A percentile compares a stretch with the other conserved stretches of the same genome.
These are phyloP conservation scores for Colletotrichum nymphaeae DNA, from an alignment of 2,329 filamentous ascomycete genomes.

Conservation along the genomic window DNA sequence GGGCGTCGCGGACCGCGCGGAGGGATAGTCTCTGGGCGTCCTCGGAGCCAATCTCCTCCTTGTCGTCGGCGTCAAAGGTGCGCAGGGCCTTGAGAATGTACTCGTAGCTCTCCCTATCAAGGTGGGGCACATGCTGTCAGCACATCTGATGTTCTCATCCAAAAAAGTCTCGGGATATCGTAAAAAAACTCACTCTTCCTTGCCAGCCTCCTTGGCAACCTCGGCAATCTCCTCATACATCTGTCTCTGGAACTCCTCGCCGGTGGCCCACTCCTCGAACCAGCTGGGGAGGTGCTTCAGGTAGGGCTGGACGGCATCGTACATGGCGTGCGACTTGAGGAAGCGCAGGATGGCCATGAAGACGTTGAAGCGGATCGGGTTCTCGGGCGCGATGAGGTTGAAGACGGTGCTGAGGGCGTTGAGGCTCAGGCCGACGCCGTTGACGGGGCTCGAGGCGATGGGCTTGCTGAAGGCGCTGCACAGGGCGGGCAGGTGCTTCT, in stretches of 20 bases:
- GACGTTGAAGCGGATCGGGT: slow-evolving; percentile 88
- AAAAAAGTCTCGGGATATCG: not conserved
- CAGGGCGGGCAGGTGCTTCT: slow-evolving; percentile 87
- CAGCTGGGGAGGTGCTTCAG: slow-evolving; percentile 85
- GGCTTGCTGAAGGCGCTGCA: slow-evolving; percentile 92
- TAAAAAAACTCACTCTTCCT: slow-evolving; percentile 72
- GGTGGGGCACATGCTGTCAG: not conserved
- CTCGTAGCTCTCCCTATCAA: slow-evolving; percentile 69
- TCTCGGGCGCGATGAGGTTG: slow-evolving; percentile 85
- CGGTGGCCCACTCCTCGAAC: slow-evolving; percentile 85
- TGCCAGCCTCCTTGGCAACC: slow-evolving; percentile 80
- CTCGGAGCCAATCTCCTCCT: slow-evolving; percentile 66
- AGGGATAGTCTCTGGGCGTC: slow-evolving; percentile 71
- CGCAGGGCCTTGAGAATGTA: slow-evolving; percentile 73
- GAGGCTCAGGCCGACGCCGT: slow-evolving; percentile 87
- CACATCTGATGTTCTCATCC: not conserved
- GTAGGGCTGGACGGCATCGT: slow-evolving; percentile 85
- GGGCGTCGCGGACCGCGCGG: slow-evolving; percentile 65
- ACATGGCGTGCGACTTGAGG: slow-evolving; percentile 79
- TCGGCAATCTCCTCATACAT: slow-evolving; percentile 87
- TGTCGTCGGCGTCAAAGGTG: slow-evolving; percentile 68
- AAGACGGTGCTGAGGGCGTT: slow-evolving; percentile 95
- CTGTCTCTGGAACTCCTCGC: slow-evolving; percentile 84
- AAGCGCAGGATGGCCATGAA: slow-evolving; percentile 90
- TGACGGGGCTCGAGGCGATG: slow-evolving; percentile 84